Percentiles rank a stretch among this genome's conserved stretches.
Conservation (phyloP, 495 filamentous ascomycete species). For the Poronia punctata region DNA sequence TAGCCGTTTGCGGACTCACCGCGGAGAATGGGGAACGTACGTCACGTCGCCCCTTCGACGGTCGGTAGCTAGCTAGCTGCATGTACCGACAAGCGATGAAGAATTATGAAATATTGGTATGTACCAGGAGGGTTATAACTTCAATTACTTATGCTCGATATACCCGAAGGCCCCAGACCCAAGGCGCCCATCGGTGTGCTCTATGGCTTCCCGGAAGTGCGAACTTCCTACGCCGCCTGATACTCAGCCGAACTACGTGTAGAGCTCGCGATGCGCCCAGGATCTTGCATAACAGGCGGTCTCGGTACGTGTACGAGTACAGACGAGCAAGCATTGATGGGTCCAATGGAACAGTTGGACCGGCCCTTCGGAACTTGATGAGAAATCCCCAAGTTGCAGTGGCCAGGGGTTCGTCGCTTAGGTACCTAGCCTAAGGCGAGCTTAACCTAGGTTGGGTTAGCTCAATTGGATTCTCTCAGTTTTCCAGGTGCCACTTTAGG, state of each 20-base stretch:
- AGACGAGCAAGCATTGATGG: conserved; percentile 8
- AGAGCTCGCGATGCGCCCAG: conserved; percentile 9
- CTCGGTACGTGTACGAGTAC: no score
- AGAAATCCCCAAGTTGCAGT: conserved; percentile 13
- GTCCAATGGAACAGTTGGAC: conserved; percentile 19
- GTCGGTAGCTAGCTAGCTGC: no score
- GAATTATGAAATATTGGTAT: no score
- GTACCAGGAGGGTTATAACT: no score
- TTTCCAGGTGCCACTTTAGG: conserved; percentile 19
- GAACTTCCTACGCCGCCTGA: conserved; percentile 6
- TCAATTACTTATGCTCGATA: conserved; percentile 4
- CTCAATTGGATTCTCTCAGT: conserved; percentile 14
- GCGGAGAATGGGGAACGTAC: no score
- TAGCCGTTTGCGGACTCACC: no score
- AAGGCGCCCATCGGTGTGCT: conserved; percentile 1
- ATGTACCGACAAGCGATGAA: no score
- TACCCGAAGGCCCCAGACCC: no score
- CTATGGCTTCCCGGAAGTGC: conserved; percentile 2
- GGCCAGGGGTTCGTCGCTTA: conserved; percentile 12
- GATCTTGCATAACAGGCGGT: conserved; percentile 7
- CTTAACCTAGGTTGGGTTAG: conserved; percentile 4
- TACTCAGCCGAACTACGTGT: conserved; percentile 8
- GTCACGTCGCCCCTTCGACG: no score
- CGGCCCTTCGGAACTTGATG: conserved; percentile 16
- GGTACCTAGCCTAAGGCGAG: conserved; percentile 12